These are phyloP conservation scores for Ligustrum vulgare DNA, from an alignment of 257 asterid species.

Conservation along the genomic window DNA sequence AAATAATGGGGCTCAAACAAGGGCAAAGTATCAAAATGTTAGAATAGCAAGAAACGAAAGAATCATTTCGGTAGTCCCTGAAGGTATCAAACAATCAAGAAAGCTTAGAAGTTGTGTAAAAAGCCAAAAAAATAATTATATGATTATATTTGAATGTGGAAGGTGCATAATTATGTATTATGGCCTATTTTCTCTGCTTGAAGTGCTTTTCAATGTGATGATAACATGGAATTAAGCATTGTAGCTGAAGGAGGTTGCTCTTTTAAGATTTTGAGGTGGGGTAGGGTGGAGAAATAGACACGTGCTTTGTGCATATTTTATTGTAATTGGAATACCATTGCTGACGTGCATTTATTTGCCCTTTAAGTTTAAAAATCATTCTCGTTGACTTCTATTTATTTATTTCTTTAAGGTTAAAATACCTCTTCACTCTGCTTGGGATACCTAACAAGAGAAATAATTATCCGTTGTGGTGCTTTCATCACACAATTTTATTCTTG, in stretches of 20 bases:
- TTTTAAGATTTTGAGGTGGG: too few species aligned
- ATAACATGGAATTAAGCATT: neutral
- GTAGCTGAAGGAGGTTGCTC: neutral
- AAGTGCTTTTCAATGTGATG: neutral
- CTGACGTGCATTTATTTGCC: neutral
- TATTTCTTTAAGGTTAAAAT: neutral
- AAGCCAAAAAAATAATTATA: neutral
- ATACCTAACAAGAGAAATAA: neutral
- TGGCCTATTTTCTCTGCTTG: neutral
- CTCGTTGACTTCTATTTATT: neutral
- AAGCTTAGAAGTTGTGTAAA: neutral
- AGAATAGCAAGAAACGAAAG: neutral
- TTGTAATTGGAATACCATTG: neutral
- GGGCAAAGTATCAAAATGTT: neutral
- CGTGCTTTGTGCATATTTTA: neutral
- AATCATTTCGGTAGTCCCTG: neutral
- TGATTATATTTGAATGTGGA: neutral
- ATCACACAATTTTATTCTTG: neutral
- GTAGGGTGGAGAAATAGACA: neutral
- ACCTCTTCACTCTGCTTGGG: neutral
- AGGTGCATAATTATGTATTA: neutral
- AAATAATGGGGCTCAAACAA: too few species aligned
- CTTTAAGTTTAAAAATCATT: too few species aligned
- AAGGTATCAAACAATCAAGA: neutral
- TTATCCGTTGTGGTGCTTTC: neutral